phyloP scores from a whole-genome alignment of 768 basidiomycete genomes.

The Hygrophorus russula region DNA sequence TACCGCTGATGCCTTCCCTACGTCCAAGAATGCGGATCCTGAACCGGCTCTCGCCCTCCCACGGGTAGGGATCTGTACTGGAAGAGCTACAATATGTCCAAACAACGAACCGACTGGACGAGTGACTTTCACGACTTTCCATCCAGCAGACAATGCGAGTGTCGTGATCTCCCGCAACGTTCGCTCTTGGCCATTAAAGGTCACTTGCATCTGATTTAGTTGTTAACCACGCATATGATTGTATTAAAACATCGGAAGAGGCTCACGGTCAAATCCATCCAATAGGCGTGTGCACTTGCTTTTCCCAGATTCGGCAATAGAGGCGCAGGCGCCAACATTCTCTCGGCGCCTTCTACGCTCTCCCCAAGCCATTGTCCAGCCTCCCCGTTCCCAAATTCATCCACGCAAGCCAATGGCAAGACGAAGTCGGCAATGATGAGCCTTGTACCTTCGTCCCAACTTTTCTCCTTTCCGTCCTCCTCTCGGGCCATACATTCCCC shows the following conservation, averaged over 20 bases:
- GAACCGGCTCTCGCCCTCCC: constrained; percentile 12
- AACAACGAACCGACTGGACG: constrained; percentile 55
- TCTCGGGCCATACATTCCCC: no score
- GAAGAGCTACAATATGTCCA: constrained; percentile 60
- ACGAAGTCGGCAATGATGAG: constrained; percentile 66
- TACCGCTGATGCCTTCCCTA: constrained; percentile 3
- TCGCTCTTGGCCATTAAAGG: constrained; percentile 60
- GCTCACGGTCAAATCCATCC: constrained; percentile 57
- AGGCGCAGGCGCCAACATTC: constrained; percentile 43
- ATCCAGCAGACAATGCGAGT: constrained; percentile 44
- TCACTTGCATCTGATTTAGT: constrained; percentile 42
- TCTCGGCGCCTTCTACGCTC: constrained; percentile 40
- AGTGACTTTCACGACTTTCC: constrained; percentile 47
- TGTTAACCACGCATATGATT: no score
- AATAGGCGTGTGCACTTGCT: constrained; percentile 59
- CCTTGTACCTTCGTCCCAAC: constrained; percentile 29
- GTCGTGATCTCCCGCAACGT: constrained; percentile 53
- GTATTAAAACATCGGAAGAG: not conserved
- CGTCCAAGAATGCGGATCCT: constrained; percentile 16
- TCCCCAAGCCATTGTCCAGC: constrained; percentile 11
- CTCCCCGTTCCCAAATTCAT: constrained; percentile 21
- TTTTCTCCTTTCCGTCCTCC: no score
- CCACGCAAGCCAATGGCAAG: constrained; percentile 58
- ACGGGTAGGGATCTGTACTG: constrained; percentile 36
- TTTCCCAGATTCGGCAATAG: constrained; percentile 67